A percentile compares a stretch with the other conserved stretches of the same genome.
These are phyloP conservation scores for Colletotrichum horii DNA, from an alignment of 2,329 filamentous ascomycete species.

Conservation along the genomic window DNA sequence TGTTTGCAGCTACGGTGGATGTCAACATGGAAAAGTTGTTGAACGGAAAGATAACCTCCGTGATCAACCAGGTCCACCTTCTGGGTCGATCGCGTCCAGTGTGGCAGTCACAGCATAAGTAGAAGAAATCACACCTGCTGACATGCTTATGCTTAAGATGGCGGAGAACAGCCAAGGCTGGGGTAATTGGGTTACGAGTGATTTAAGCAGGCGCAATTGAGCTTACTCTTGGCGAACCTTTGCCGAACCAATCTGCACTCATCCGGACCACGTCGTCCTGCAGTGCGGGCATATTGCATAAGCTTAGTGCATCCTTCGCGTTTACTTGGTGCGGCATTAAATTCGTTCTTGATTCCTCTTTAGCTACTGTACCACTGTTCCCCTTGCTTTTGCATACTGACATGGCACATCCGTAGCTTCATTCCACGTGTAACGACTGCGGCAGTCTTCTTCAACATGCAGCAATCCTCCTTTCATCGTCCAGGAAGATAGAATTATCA, in stretches of 20 bases:
- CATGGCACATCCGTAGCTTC: background rate
- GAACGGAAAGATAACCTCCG: background rate
- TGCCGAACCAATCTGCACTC: background rate
- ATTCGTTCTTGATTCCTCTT: background rate
- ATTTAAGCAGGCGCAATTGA: background rate
- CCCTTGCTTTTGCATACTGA: background rate
- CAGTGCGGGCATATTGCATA: background rate
- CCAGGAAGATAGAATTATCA: background rate
- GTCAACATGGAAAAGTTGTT: background rate
- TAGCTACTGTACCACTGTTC: background rate
- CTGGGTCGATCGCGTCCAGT: background rate
- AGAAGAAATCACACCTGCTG: background rate
- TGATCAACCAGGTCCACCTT: background rate
- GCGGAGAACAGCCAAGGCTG: background rate
- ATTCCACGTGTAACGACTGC: background rate
- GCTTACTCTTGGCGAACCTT: background rate
- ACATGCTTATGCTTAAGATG: background rate
- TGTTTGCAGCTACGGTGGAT: no score
- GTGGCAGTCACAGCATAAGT: background rate
- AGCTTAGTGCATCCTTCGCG: background rate
- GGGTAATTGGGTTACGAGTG: background rate
- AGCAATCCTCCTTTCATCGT: background rate
- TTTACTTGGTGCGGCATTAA: background rate
- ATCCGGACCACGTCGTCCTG: background rate
- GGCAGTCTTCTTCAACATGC: background rate